A percentile compares a stretch with the other conserved stretches of the same genome.
Evolutionary conservation across 1,284 basidiomycete species (phyloP).

Genomic region (Coniophora puteana): DNA sequence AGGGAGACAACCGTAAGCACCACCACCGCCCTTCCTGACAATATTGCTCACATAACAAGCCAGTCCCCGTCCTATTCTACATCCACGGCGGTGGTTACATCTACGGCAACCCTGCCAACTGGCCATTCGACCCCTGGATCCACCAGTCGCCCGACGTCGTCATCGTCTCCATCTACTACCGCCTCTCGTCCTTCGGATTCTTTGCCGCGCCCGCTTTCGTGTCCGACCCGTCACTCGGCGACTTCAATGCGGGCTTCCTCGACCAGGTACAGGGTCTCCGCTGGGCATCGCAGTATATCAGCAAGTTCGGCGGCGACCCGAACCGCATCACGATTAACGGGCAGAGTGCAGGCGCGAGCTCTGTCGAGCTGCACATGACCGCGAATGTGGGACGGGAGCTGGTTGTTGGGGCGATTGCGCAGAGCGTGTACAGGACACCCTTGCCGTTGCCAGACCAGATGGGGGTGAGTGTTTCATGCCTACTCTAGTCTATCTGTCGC

Average conservation of each 20-base stretch:
- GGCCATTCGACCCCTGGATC: conserved; percentile 54
- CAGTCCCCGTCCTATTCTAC: conserved; percentile 65
- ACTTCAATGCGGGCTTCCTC: conserved; percentile 57
- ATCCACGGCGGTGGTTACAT: conserved; percentile 65
- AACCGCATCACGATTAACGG: conserved; percentile 56
- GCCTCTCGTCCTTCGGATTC: conserved; percentile 53
- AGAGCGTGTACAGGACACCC: conserved; percentile 53
- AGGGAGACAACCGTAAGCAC: conserved; percentile 35
- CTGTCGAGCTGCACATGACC: conserved; percentile 53
- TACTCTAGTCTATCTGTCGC: conserved; percentile 4
- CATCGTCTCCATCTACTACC: conserved; percentile 52
- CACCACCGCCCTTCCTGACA: conserved; percentile 1
- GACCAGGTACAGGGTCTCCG: conserved; percentile 59
- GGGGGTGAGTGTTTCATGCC: conserved; percentile 35
- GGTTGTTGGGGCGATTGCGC: conserved; percentile 53
- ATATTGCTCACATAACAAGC: too few relatives aligned
- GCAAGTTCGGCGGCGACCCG: conserved; percentile 61
- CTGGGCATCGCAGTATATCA: conserved; percentile 62
- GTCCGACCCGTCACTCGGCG: conserved; percentile 35
- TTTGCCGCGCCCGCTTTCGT: conserved; percentile 41
- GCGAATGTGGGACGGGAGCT: conserved; percentile 36
- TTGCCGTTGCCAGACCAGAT: conserved; percentile 47
- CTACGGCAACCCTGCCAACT: conserved; percentile 54
- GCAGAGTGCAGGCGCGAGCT: conserved; percentile 56
- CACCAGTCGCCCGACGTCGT: conserved; percentile 47